Evolutionary conservation across 2,329 filamentous ascomycete genomes (phyloP), one percentile per base, ranked within the genome.

Genomic region (Diaporthe caulivora): DNA sequence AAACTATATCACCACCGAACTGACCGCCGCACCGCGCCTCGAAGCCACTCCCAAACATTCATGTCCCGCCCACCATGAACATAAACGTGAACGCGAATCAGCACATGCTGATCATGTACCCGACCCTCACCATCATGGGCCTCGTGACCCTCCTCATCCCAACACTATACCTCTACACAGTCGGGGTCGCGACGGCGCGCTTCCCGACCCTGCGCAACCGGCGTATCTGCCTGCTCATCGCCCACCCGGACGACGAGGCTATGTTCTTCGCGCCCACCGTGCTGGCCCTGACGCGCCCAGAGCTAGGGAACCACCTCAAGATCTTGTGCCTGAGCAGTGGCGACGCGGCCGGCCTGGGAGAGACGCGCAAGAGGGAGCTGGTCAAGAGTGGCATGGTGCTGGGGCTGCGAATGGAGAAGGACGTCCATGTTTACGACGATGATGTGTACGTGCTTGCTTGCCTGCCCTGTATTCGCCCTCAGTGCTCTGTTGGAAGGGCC

Each of bases 201-300:
- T 90, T 94, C 78, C 93, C 94, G 5, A 89, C 86, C 57, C 86
- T 98, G 76, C 87, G 87, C 78, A 93, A 94, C 85, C 97, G 97
- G 88, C 92, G 94, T 80, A 95, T 99, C 80, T 93, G 94, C 81
- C 89, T 99, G 70, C 87, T 99, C 71, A 98, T 99, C 80, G 97
- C 97, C 29, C 97, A 99, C 84, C 97, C 97, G 0, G 97, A 99
- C 84, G 97, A 99, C 80, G 97, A 99, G 86, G 97, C 96, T 82
- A 99, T 99, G 97, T 99, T 99, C 88, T 99, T 99, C 84, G 92
- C 95, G 76, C 97, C 97, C 0, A 94, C 95, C 0, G 87, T 98
- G 18, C 88, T 97, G 78, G 92, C 94, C n/a, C 89, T 99, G 73
- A 96, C 95, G 24, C 87, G 90, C 18, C 94, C 95, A 5, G 90